phyloP scores from a whole-genome alignment of 2,329 filamentous ascomycete species.

The Talaromyces sp. region DNA sequence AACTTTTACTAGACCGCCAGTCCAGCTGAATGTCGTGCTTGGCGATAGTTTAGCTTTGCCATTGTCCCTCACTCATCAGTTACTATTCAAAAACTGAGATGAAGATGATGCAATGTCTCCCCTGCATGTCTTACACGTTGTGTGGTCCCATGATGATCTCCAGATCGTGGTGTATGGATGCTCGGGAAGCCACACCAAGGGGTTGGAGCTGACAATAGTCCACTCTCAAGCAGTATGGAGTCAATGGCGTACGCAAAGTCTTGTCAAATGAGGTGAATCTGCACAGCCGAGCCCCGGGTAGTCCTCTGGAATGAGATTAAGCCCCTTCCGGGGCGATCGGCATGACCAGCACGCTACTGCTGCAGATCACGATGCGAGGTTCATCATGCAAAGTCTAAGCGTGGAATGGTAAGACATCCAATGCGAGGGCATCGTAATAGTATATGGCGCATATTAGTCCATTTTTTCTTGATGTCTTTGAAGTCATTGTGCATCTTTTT shows the following conservation, averaged over 20 bases:
- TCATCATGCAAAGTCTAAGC: conserved; percentile 15
- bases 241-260: conserved; percentile 6
- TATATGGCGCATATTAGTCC: conserved; percentile 10
- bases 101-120: conserved; percentile 4
- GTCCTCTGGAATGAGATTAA: conserved; percentile 21
- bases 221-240: not conserved
- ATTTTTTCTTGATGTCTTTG: not conserved
- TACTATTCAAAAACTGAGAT: not conserved
- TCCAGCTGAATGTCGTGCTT: conserved; percentile 4
- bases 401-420: conserved; percentile 7
- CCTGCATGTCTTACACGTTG: conserved; percentile 24
- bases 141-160: conserved; percentile 11
- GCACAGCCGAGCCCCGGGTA: conserved; percentile 1
- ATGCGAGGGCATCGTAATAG: conserved; percentile 2
- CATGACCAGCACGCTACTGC: conserved; percentile 6
- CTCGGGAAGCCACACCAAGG: conserved; percentile 1
- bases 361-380: conserved; percentile 21
- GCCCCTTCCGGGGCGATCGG: conserved; percentile 21
- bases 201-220: conserved; percentile 2
- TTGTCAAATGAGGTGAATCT: conserved; percentile 7
- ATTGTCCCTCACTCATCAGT: not conserved
- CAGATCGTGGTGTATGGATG: conserved; percentile 3
- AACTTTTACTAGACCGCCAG: conserved; percentile 17
- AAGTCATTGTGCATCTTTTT: conserved; percentile 18
- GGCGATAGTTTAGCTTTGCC: not conserved